Conservation (phyloP, 176 grass and related monocot genomes). For the Pontederia paniculata region DNA sequence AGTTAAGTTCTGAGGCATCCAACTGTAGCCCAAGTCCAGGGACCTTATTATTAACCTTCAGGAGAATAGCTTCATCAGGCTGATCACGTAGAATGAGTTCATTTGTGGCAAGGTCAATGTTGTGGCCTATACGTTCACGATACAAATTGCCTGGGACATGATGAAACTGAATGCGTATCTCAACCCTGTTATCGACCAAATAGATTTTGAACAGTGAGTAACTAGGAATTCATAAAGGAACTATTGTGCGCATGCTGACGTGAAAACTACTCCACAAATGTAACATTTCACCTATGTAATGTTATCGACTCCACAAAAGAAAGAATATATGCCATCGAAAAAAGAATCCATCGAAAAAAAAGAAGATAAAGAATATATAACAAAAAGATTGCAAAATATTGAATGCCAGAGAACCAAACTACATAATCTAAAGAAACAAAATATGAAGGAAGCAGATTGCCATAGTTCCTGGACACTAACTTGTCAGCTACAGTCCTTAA, state of each 20-base stretch:
- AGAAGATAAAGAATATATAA: neutral
- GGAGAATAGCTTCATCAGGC: constrained; percentile 77
- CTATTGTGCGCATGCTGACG: neutral
- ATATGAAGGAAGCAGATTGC: too few species aligned
- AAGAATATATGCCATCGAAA: neutral
- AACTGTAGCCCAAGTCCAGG: constrained; percentile 76
- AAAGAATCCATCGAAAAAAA: too few species aligned
- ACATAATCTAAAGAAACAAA: too few species aligned
- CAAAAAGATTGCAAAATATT: neutral
- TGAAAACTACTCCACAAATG: too few species aligned
- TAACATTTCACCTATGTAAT: too few species aligned
- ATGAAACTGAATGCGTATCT: constrained; percentile 94
- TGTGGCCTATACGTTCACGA: constrained; percentile 61
- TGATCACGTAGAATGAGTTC: constrained; percentile 81
- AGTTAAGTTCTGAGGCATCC: constrained; percentile 91
- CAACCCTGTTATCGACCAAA: constrained; percentile 42
- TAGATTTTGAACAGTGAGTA: neutral
- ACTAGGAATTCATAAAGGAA: neutral
- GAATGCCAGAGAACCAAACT: too few species aligned
- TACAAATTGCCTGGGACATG: constrained; percentile 96
- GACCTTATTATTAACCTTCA: constrained; percentile 93
- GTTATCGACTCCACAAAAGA: neutral
- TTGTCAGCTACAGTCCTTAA: too few species aligned
- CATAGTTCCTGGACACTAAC: too few species aligned
- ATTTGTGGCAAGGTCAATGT: constrained; percentile 75